Evolutionary conservation across 2,329 filamentous ascomycete species (phyloP).

Genomic region (Trichoderma atroviride): DNA sequence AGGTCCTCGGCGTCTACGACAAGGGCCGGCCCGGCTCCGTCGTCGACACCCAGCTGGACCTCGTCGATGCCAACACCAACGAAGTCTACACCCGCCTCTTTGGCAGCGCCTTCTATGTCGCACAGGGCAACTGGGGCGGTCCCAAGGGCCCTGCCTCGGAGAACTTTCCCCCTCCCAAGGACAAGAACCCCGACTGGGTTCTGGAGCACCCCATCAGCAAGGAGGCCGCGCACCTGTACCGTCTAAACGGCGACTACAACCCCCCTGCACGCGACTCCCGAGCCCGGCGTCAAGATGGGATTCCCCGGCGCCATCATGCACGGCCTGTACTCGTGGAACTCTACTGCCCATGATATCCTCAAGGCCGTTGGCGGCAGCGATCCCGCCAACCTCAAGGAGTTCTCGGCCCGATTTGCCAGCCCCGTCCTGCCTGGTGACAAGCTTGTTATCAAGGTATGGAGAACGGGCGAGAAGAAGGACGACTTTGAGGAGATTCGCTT

Average conservation of each 20-base stretch:
- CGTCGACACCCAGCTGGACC: slow-evolving; percentile 74
- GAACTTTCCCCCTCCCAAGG: slow-evolving; percentile 76
- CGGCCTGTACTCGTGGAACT: slow-evolving; percentile 87
- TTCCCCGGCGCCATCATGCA: slow-evolving; percentile 90
- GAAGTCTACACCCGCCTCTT: slow-evolving; percentile 73
- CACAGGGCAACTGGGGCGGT: slow-evolving; percentile 80
- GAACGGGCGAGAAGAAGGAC: slow-evolving; percentile 65
- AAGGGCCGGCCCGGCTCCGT: slow-evolving; percentile 85
- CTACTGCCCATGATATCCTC: slow-evolving; percentile 71
- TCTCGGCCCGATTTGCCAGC: slow-evolving; percentile 83
- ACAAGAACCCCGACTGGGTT: slow-evolving; percentile 71
- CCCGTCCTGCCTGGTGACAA: slow-evolving; percentile 84
- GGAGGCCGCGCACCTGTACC: slow-evolving; percentile 76
- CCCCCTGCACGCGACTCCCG: slow-evolving; percentile 86
- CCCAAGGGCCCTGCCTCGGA: slow-evolving; percentile 83
- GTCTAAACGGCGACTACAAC: slow-evolving; percentile 93
- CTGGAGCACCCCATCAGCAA: slow-evolving; percentile 70
- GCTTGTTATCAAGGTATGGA: slow-evolving; percentile 80
- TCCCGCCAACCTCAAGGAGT: slow-evolving; percentile 81
- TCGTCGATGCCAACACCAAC: slow-evolving; percentile 69
- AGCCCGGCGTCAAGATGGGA: slow-evolving; percentile 85
- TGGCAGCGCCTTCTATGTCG: slow-evolving; percentile 77
- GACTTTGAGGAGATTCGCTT: slow-evolving; percentile 84
- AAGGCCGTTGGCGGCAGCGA: slow-evolving; percentile 74
- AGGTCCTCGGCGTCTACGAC: slow-evolving; percentile 84